Base-by-base conservation (phyloP, 352 stramenopile genomes). In the Pythium volutum region DNA sequence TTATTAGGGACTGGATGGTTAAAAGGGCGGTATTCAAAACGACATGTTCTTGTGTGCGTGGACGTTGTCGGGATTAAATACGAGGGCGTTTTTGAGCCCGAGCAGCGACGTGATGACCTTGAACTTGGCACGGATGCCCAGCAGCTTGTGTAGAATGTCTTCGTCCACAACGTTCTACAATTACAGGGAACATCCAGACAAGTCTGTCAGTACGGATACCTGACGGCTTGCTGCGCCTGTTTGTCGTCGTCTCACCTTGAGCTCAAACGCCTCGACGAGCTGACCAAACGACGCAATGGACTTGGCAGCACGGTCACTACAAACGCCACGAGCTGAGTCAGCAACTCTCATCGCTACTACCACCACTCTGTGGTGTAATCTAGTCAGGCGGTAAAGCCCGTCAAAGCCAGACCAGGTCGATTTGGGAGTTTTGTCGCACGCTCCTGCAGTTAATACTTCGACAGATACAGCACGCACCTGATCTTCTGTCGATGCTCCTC, bases 11-110 rank as follows among this genome's bases (percentile, higher is more conserved):
- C n/a, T n/a, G n/a, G n/a, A n/a, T n/a, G n/a, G n/a, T n/a, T n/a
- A n/a, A n/a, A n/a, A n/a, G n/a, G 36, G 36, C 6, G 14, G 18
- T 16, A 18, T 39, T 67, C 23, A 93, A 55, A 93, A 93, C 3
- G 81, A 91, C 84, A 93, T 91, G 64, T 91, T 86, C 67, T 91
- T 91, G 67, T 93, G 84, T 23, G 80, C 80, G 41, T 86, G 60
- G 15, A 88, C 69, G 47, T 90, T 77, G 25, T 85, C 74, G 22
- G 82, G 59, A 50, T 69, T 91, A 72, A 88, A 93, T 34, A 89
- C 75, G 36, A 93, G 69, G 6, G 58, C 66, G 26, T 70, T 60
- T 41, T 79, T 79, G 46, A 89, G 53, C 0, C 79, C 77, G 18
- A 87, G 49, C 43, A 89, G 73, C 29, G 81, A 70, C 20, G 73